Base-by-base conservation (phyloP, 176 grass and related monocot genomes). In the Miscanthus lutarioriparius region DNA sequence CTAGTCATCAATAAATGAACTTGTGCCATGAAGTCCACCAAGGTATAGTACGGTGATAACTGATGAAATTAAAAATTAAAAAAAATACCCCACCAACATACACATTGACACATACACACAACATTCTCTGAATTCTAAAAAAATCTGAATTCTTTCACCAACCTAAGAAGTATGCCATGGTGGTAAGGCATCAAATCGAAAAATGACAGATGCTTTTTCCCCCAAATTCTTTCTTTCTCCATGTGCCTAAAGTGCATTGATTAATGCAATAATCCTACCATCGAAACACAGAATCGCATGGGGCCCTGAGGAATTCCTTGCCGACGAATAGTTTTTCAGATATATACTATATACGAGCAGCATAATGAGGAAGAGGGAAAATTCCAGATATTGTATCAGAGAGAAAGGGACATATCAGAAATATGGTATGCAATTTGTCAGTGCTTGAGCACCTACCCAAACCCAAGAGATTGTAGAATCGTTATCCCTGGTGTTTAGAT, bases 291-390 rank as follows among this genome's bases (percentile, higher is more conserved):
- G 43, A 44, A 38, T 67, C 7, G 64, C 16, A 69, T 82, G 53
- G 80, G 53, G 3, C 69, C 53, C 26, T 58, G 25, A 30, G 53
- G 63, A 84, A 76, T 75, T 61, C 32, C 36, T 68, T 84, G 63
- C 63, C 73, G 16, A 76, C 63, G 45, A 77, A 68, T 77, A 58
- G 37, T 68, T 67, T 28, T 77, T 25, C 30, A 84, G 72, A 84
- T 37, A 84, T 74, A 76, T 26, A 69, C 6, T 40, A 43, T 13
- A 67, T n/a, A n/a, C 6, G 64, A 32, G 51, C 9, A 77, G 16
- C 35, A 77, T 41, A 10, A 40, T 10, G 62, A 53, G 32, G 35
- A 22, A 27, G 1, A 84, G 33, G 33, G 33, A 41, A 76, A 76
- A 77, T 77, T 19, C 48, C 35, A 58, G 63, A 77, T 77, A 28